phyloP scores from a whole-genome alignment of 352 stramenopile genomes.

The Phytophthora macrochlamydospora region DNA sequence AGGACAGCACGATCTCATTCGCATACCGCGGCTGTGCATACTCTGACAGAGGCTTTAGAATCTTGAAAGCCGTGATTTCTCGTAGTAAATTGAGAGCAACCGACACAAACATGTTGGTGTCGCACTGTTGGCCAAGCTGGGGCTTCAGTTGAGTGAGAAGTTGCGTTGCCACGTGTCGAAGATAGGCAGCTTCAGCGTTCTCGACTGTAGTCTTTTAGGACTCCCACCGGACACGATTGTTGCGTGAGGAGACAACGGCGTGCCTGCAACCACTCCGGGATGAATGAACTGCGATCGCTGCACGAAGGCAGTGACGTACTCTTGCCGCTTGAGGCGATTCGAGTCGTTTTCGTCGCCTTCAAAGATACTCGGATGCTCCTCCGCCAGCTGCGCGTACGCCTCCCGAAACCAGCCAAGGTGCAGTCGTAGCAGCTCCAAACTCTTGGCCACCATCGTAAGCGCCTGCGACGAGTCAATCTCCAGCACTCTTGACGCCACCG shows the following conservation, averaged over 20 bases:
- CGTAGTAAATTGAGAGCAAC: slow-evolving; percentile 70
- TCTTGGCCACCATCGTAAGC: slow-evolving; percentile 64
- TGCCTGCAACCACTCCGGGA: slow-evolving; percentile 40
- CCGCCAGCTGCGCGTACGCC: slow-evolving; percentile 65
- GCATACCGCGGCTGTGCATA: slow-evolving; percentile 73
- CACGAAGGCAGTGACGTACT: slow-evolving; percentile 58
- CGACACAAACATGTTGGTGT: slow-evolving; percentile 69
- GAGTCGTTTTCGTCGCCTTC: slow-evolving; percentile 55
- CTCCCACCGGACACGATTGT: not conserved
- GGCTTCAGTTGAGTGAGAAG: slow-evolving; percentile 69
- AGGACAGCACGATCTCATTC: slow-evolving; percentile 65
- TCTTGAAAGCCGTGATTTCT: slow-evolving; percentile 66
- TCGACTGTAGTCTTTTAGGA: slow-evolving; percentile 37
- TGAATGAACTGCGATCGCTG: slow-evolving; percentile 71
- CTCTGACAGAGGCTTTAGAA: slow-evolving; percentile 69
- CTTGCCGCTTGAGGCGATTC: slow-evolving; percentile 57
- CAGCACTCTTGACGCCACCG: slow-evolving; percentile 56
- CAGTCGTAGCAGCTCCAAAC: slow-evolving; percentile 66
- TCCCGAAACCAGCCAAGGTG: slow-evolving; percentile 85
- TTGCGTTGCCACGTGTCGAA: slow-evolving; percentile 72
- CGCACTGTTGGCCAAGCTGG: slow-evolving; percentile 55
- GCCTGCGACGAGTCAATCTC: slow-evolving; percentile 76
- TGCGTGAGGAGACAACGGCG: slow-evolving; percentile 4
- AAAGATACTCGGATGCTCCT: slow-evolving; percentile 66
- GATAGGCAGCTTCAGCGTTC: slow-evolving; percentile 56